phyloP scores from a whole-genome alignment of 306 rosid species.

The Medicago truncatula region DNA sequence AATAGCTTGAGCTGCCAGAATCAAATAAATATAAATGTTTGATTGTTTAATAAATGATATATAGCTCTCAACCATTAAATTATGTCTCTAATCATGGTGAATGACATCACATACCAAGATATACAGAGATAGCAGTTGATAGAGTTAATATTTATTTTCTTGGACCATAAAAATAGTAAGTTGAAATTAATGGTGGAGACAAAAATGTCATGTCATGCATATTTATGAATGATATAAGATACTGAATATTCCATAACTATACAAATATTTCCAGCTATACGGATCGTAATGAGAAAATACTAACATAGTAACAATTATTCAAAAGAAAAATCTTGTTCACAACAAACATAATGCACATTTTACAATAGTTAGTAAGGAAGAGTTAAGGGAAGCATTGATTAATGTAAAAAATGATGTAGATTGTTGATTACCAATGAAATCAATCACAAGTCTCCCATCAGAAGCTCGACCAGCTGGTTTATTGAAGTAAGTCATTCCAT shows the following conservation, averaged over 20 bases:
- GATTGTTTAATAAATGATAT: not conserved
- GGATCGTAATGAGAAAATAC: too few relatives aligned
- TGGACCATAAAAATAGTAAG: not conserved
- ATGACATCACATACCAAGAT: not conserved
- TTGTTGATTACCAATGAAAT: conserved; percentile 69
- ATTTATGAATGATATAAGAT: not conserved
- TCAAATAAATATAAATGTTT: not conserved
- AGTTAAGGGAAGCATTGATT: too few relatives aligned
- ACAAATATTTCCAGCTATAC: not conserved
- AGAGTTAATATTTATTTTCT: conserved; percentile 11
- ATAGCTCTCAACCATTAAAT: conserved; percentile 5
- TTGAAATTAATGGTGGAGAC: not conserved
- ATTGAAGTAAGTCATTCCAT: conserved; percentile 71
- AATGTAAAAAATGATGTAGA: not conserved
- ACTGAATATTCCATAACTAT: not conserved
- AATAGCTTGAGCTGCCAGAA: conserved; percentile 72
- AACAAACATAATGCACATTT: not conserved
- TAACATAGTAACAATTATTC: too few relatives aligned
- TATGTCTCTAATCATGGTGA: not conserved
- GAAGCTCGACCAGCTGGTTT: conserved; percentile 78
- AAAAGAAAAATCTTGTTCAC: not conserved
- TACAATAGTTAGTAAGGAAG: not conserved
- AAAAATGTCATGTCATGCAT: not conserved
- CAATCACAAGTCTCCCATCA: conserved; percentile 80
- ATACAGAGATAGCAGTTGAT: not conserved